Evolutionary conservation across 192 early-diverging fungal genomes (phyloP).

Genomic region (Globomyces pollinis-pini): DNA sequence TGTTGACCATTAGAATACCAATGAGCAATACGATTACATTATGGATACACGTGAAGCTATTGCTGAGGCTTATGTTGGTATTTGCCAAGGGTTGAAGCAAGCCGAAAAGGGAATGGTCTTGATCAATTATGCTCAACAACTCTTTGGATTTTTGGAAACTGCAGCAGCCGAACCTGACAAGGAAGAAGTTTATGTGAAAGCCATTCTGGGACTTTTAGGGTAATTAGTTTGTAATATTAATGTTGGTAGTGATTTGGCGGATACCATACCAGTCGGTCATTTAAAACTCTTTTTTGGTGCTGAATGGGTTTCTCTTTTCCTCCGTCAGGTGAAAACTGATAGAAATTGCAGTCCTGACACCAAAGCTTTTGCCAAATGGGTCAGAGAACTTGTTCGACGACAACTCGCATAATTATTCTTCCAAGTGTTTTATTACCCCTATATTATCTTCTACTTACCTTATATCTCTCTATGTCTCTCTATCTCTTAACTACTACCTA

Average conservation of each 20-base stretch:
- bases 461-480: too few relatives aligned
- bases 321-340: slow-evolving; percentile 70
- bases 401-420: slow-evolving; percentile 15
- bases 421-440: too few relatives aligned
- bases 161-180: slow-evolving; percentile 57
- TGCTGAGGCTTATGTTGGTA: slow-evolving; percentile 93
- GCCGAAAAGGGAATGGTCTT: slow-evolving; percentile 54
- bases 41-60: slow-evolving; percentile 79
- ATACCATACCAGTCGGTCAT: slow-evolving; percentile 70
- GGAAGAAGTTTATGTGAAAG: slow-evolving; percentile 59
- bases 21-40: slow-evolving; percentile 80
- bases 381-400: slow-evolving; percentile 28
- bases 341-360: slow-evolving; percentile 38
- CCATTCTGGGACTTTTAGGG: slow-evolving; percentile 84
- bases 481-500: too few relatives aligned
- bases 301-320: slow-evolving; percentile 70
- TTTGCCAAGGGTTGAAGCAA: slow-evolving; percentile 82
- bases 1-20: slow-evolving; percentile 11
- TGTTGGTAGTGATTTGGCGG: slow-evolving; percentile 92
- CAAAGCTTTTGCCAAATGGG: slow-evolving; percentile 59
- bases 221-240: slow-evolving; percentile 23
- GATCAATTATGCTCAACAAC: slow-evolving; percentile 47
- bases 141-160: slow-evolving; percentile 73
- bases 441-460: too few relatives aligned
- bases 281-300: slow-evolving; percentile 54